Conservation (phyloP, 441 rosid genomes). For the Adansonia rubrostipa region DNA sequence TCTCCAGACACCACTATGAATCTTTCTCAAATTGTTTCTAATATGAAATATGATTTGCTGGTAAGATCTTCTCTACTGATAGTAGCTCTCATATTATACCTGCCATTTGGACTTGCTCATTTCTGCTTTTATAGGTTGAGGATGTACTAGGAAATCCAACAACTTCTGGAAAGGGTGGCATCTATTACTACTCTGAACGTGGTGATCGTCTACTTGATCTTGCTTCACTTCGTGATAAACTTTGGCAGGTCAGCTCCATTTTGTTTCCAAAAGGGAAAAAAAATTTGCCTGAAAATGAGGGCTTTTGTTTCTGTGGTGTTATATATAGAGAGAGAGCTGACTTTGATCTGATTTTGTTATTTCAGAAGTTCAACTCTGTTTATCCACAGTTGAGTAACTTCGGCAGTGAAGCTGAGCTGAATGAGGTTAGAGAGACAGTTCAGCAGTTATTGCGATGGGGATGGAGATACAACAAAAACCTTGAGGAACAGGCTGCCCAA, state of each 20-base stretch:
- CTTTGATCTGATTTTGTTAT: conserved; percentile 28
- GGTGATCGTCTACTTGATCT: conserved; percentile 95
- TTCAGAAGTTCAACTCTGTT: conserved; percentile 73
- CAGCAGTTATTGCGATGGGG: conserved; percentile 95
- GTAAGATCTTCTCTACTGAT: conserved; percentile 46
- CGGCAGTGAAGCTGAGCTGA: conserved; percentile 73
- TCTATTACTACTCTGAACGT: conserved; percentile 90
- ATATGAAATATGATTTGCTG: conserved; percentile 70
- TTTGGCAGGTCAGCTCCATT: conserved; percentile 77
- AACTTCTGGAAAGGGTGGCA: conserved; percentile 76
- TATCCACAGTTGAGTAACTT: conserved; percentile 67
- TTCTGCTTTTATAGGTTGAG: conserved; percentile 60
- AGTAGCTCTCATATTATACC: conserved; percentile 2
- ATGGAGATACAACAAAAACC: conserved; percentile 94
- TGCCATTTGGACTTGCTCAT: conserved; percentile 24
- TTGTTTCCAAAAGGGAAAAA: background rate
- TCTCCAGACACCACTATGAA: conserved; percentile 80
- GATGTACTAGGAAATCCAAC: conserved; percentile 76
- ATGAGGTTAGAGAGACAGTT: conserved; percentile 76
- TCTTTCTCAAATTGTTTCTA: conserved; percentile 72
- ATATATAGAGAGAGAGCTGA: background rate
- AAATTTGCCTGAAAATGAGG: background rate
- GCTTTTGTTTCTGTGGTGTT: conserved; percentile 27
- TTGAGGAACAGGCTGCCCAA: conserved; percentile 98
- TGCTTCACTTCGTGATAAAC: conserved; percentile 74